These are phyloP conservation scores for Polytrichum formosum DNA, from an alignment of 225 moss, liverwort and hornwort species.

Conservation along the genomic window DNA sequence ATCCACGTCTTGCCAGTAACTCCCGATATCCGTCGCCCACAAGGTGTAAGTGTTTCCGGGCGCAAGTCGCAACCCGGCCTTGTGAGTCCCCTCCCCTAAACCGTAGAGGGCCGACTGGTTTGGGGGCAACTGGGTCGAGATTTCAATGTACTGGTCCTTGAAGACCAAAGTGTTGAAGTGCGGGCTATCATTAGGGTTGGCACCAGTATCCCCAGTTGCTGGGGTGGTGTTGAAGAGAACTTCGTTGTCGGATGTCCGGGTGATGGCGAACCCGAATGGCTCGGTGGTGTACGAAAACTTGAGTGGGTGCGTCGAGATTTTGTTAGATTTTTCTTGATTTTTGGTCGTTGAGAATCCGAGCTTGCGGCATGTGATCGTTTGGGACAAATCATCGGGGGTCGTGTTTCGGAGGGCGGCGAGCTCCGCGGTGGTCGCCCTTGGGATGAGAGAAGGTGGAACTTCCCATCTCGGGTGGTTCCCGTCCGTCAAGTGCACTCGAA, in stretches of 20 bases:
- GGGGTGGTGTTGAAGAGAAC: constrained; percentile 81
- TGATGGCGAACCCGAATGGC: constrained; percentile 81
- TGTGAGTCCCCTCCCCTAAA: constrained; percentile 73
- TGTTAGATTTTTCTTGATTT: neutral
- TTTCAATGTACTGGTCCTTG: constrained; percentile 84
- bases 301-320: constrained; percentile 27
- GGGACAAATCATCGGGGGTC: constrained; percentile 18
- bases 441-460: constrained; percentile 40
- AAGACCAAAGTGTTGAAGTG: constrained; percentile 62
- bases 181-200: neutral
- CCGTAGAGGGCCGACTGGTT: constrained; percentile 61
- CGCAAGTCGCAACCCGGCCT: constrained; percentile 56
- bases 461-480: constrained; percentile 31
- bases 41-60: constrained; percentile 67
- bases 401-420: constrained; percentile 34
- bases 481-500: constrained; percentile 56
- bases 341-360: constrained; percentile 21
- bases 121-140: constrained; percentile 63
- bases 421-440: constrained; percentile 29
- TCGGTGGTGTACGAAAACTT: constrained; percentile 60
- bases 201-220: neutral
- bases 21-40: constrained; percentile 78
- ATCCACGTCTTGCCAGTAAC: constrained; percentile 45
- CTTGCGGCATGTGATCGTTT: constrained; percentile 34
- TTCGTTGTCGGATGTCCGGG: constrained; percentile 59